Evolutionary conservation across 1,139 yeast genomes (phyloP).

Genomic region (Debaryomyces sp.): DNA sequence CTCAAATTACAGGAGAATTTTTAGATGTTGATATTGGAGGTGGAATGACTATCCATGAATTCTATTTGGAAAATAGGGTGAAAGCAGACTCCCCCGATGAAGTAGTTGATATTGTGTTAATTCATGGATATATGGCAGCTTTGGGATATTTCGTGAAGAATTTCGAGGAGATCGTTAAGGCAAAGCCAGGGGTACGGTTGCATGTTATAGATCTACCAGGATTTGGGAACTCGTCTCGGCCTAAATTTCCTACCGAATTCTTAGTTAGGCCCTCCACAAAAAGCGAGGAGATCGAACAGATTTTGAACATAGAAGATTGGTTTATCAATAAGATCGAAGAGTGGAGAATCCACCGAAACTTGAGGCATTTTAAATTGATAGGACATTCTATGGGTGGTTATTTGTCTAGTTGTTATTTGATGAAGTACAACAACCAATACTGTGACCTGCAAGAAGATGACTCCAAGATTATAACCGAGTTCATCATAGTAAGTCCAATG

Average conservation of each 20-base stretch:
- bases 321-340: constrained; percentile 43
- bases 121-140: constrained; percentile 54
- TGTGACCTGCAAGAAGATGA: constrained; percentile 11
- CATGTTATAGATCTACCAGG: constrained; percentile 48
- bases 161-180: constrained; percentile 34
- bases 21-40: constrained; percentile 35
- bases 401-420: constrained; percentile 40
- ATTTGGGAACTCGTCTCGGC: constrained; percentile 48
- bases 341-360: constrained; percentile 34
- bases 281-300: constrained; percentile 32
- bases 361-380: constrained; percentile 34
- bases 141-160: constrained; percentile 47
- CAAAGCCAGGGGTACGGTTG: constrained; percentile 34
- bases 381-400: constrained; percentile 53
- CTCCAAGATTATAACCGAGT: constrained; percentile 27
- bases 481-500: constrained; percentile 47
- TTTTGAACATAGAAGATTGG: constrained; percentile 43
- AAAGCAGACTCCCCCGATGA: constrained; percentile 18
- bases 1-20: constrained; percentile 23
- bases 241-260: constrained; percentile 37
- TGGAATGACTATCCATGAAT: constrained; percentile 39
- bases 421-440: constrained; percentile 37
- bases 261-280: constrained; percentile 25
- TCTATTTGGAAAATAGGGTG: constrained; percentile 31
- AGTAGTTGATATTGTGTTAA: constrained; percentile 32